These are phyloP conservation scores for Podochytrium sp. DNA, from an alignment of 192 early-diverging fungal species.

Conservation along the genomic window DNA sequence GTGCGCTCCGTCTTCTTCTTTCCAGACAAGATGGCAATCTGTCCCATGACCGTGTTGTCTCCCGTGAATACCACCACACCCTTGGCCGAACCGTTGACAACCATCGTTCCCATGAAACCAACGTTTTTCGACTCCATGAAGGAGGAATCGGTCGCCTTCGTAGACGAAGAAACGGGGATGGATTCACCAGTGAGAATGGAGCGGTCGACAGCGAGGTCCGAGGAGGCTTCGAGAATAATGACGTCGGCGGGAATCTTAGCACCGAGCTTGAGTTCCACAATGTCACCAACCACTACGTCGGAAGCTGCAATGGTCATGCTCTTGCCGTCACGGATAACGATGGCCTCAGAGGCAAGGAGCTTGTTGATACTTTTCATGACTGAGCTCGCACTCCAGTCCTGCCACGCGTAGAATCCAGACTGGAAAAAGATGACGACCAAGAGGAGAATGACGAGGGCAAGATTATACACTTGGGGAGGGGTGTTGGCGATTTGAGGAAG, in stretches of 20 bases:
- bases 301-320: constrained; percentile 49
- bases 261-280: constrained; percentile 69
- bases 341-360: constrained; percentile 30
- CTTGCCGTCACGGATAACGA: constrained; percentile 73
- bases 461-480: constrained; percentile 19
- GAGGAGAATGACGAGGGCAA: constrained; percentile 33
- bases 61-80: constrained; percentile 81
- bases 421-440: constrained; percentile 38
- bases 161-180: constrained; percentile 67
- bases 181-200: constrained; percentile 81
- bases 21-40: constrained; percentile 65
- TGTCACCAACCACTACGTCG: constrained; percentile 75
- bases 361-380: constrained; percentile 36
- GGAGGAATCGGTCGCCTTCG: constrained; percentile 69
- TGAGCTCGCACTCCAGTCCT: constrained; percentile 28
- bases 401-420: constrained; percentile 36
- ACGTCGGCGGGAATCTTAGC: constrained; percentile 80
- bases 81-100: constrained; percentile 71
- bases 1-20: constrained; percentile 41
- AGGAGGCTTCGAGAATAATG: constrained; percentile 64
- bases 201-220: constrained; percentile 79
- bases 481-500: constrained; percentile 13
- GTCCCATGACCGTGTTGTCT: constrained; percentile 76
- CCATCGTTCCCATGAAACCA: constrained; percentile 73
- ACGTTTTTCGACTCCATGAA: constrained; percentile 82